Percentiles rank a stretch among this genome's conserved stretches.
phyloP scores from a whole-genome alignment of 345 rosid genomes.

The Anastatica hierochuntica region DNA sequence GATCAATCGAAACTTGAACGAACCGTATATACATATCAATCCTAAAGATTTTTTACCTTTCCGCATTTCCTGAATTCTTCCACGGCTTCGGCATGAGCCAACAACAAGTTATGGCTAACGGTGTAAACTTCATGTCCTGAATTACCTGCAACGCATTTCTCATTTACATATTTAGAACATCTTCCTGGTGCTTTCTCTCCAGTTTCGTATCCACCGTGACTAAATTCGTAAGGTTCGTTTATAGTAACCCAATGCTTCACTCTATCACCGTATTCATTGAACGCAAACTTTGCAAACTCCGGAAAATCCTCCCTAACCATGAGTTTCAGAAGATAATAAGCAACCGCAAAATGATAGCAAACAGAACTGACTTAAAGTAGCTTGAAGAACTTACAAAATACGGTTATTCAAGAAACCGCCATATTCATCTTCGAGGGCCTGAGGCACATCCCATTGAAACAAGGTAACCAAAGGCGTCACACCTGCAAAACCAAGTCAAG shows the following conservation, averaged over 20 bases:
- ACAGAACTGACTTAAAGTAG: neutral
- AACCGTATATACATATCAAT: neutral
- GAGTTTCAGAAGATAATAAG: neutral
- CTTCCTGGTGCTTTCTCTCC: constrained; percentile 34
- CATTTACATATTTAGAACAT: constrained; percentile 24
- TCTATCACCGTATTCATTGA: constrained; percentile 35
- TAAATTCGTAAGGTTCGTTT: constrained; percentile 36
- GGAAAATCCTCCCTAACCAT: constrained; percentile 22
- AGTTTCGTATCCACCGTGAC: constrained; percentile 22
- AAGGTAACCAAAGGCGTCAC: constrained; percentile 25
- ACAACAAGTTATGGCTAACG: constrained; percentile 22
- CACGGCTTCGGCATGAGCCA: constrained; percentile 33
- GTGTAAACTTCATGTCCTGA: constrained; percentile 28
- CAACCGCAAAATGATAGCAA: neutral
- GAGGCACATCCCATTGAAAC: constrained; percentile 33
- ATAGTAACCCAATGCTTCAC: constrained; percentile 52
- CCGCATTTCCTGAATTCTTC: constrained; percentile 27
- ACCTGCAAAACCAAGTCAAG: constrained; percentile 11
- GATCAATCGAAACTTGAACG: neutral
- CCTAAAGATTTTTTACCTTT: constrained; percentile 12
- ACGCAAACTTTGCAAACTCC: constrained; percentile 22
- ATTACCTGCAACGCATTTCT: constrained; percentile 23
- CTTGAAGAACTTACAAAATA: constrained; percentile 27
- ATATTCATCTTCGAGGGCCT: constrained; percentile 26
- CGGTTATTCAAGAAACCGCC: constrained; percentile 22